Percentiles rank a stretch among this genome's conserved stretches.
phyloP scores from a whole-genome alignment of 2,329 filamentous ascomycete genomes.

The Sporothrix brunneoviolacea region DNA sequence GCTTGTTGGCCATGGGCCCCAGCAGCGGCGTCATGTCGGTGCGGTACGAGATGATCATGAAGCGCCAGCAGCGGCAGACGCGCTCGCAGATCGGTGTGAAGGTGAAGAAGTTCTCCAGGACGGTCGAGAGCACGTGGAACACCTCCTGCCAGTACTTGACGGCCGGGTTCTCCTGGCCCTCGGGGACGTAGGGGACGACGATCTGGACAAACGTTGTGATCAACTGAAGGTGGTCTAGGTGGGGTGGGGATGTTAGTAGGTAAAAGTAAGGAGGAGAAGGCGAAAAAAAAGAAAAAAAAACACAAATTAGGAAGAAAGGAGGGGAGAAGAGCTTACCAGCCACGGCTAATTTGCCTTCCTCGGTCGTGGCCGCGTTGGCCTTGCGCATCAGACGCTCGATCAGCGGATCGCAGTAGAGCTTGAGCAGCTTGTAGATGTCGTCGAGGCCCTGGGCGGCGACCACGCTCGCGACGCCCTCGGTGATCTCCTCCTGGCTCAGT shows the following conservation, averaged over 20 bases:
- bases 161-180: slow-evolving; percentile 72
- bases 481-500: slow-evolving; percentile 88
- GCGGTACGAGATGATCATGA: slow-evolving; percentile 94
- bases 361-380: slow-evolving; percentile 76
- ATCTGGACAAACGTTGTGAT: slow-evolving; percentile 84
- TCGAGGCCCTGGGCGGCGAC: slow-evolving; percentile 76
- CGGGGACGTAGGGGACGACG: slow-evolving; percentile 66
- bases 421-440: slow-evolving; percentile 77
- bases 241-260: no score
- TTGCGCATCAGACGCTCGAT: slow-evolving; percentile 78
- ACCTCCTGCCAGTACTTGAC: slow-evolving; percentile 96
- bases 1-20: slow-evolving; percentile 77
- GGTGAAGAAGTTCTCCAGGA: slow-evolving; percentile 78
- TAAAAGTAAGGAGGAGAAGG: no score
- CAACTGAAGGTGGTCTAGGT: slow-evolving; percentile 88
- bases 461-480: slow-evolving; percentile 88
- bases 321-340: no score
- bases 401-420: slow-evolving; percentile 88
- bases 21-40: slow-evolving; percentile 82
- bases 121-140: slow-evolving; percentile 77
- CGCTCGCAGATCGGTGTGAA: slow-evolving; percentile 89
- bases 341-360: slow-evolving; percentile 76
- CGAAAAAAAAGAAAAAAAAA: no score
- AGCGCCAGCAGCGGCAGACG: slow-evolving; percentile 90
- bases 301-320: no score